These are phyloP conservation scores for Fraxinus americana DNA, from an alignment of 257 asterid genomes.

Conservation along the genomic window DNA sequence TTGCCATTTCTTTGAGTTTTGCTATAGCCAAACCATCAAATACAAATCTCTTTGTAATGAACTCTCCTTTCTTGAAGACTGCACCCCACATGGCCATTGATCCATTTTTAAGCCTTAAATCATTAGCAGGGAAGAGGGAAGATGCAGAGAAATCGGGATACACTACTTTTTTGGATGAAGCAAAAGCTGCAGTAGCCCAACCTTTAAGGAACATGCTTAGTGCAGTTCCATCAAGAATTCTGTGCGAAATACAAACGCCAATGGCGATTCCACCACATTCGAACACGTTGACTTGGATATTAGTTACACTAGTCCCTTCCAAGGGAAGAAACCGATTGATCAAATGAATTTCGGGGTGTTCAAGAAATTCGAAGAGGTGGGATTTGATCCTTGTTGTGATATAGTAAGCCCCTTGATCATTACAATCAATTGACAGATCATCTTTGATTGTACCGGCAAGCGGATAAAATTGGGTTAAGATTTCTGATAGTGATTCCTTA, in stretches of 20 bases:
- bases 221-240: constrained; percentile 66
- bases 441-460: constrained; percentile 68
- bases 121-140: constrained; percentile 49
- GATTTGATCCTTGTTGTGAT: constrained; percentile 42
- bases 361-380: constrained; percentile 41
- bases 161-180: constrained; percentile 16
- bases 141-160: constrained; percentile 53
- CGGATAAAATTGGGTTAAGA: constrained; percentile 54
- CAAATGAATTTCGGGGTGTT: constrained; percentile 43
- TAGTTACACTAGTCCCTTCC: constrained; percentile 44
- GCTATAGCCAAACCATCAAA: constrained; percentile 45
- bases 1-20: constrained; percentile 38
- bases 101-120: constrained; percentile 49
- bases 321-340: constrained; percentile 54
- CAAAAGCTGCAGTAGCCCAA: constrained; percentile 50
- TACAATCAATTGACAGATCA: constrained; percentile 58
- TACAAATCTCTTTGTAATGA: constrained; percentile 58
- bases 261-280: constrained; percentile 80
- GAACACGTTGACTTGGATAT: constrained; percentile 56
- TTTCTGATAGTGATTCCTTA: constrained; percentile 54
- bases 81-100: constrained; percentile 61
- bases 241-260: constrained; percentile 67
- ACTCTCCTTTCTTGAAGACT: constrained; percentile 58
- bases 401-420: constrained; percentile 64
- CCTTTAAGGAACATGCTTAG: constrained; percentile 50